phyloP scores from a whole-genome alignment of 331 rosid species.

The Cydonia oblonga region DNA sequence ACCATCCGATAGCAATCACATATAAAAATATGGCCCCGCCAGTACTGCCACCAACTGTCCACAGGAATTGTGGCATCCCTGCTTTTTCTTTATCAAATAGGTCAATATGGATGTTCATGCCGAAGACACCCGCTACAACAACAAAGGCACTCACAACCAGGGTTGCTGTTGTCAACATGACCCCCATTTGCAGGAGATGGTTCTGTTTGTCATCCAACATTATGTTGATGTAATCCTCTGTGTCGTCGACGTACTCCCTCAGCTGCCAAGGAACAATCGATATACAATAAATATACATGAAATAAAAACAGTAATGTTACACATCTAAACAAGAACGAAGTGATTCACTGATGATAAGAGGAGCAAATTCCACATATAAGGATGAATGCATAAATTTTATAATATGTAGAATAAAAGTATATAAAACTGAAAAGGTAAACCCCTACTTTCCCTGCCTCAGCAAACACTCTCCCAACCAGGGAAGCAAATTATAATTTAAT shows the following conservation, averaged over 20 bases:
- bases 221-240: slow-evolving; percentile 94
- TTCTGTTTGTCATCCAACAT: slow-evolving; percentile 99
- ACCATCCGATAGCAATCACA: slow-evolving; percentile 77
- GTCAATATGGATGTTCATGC: slow-evolving; percentile 74
- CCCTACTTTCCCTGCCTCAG: too few species aligned
- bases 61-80: slow-evolving; percentile 53
- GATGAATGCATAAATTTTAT: neutral
- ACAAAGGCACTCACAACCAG: slow-evolving; percentile 72
- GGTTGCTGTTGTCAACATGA: slow-evolving; percentile 89
- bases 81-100: slow-evolving; percentile 19
- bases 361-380: neutral
- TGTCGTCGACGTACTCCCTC: slow-evolving; percentile 95
- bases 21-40: slow-evolving; percentile 58
- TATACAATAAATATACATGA: neutral
- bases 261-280: slow-evolving; percentile 33
- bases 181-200: slow-evolving; percentile 96
- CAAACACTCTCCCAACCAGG: too few species aligned
- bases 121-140: slow-evolving; percentile 82
- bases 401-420: neutral
- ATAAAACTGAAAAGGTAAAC: too few species aligned
- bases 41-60: slow-evolving; percentile 81
- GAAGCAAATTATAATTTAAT: too few species aligned
- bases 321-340: neutral
- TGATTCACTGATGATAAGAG: neutral
- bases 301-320: too few species aligned